phyloP scores from a whole-genome alignment of 2,329 filamentous ascomycete genomes.

The Plectosphaerella plurivora region DNA sequence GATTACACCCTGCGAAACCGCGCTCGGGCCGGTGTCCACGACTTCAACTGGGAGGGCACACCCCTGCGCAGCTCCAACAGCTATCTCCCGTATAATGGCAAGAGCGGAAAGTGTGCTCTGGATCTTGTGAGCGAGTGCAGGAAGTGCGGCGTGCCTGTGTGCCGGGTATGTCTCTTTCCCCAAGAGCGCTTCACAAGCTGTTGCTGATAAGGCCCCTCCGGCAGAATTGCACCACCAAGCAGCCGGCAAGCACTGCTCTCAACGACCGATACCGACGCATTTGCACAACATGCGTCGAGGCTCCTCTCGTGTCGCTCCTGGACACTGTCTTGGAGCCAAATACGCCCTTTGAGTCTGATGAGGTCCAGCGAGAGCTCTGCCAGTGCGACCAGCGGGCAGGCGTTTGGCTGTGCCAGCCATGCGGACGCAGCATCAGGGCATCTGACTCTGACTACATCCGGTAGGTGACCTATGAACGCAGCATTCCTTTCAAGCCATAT shows the following conservation, averaged over 20 bases:
- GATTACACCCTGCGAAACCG: slow-evolving; percentile 55
- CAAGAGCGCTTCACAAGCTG: not conserved
- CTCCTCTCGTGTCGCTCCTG: slow-evolving; percentile 57
- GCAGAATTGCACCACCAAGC: slow-evolving; percentile 88
- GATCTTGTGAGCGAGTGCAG: slow-evolving; percentile 85
- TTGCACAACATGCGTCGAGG: slow-evolving; percentile 69
- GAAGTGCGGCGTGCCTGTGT: slow-evolving; percentile 71
- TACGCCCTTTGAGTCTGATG: slow-evolving; percentile 43
- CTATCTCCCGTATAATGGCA: slow-evolving; percentile 45
- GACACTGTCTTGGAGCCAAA: slow-evolving; percentile 38
- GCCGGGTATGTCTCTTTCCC: slow-evolving; percentile 56
- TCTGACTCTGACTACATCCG: slow-evolving; percentile 55
- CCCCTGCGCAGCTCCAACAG: slow-evolving; percentile 14
- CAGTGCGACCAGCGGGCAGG: slow-evolving; percentile 43
- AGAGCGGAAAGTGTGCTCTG: slow-evolving; percentile 73
- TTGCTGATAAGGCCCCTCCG: slow-evolving; percentile 3
- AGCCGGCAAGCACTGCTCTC: slow-evolving; percentile 62
- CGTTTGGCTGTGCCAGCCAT: slow-evolving; percentile 84
- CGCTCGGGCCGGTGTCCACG: slow-evolving; percentile 53
- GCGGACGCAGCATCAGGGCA: slow-evolving; percentile 65
- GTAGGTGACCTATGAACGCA: slow-evolving; percentile 29
- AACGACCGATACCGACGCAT: slow-evolving; percentile 76
- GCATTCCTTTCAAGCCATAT: not conserved
- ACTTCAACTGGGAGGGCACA: slow-evolving; percentile 54
- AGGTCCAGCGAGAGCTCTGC: slow-evolving; percentile 54